These are phyloP conservation scores for Pleurotus cornucopiae DNA, from an alignment of 768 basidiomycete species.

Conservation along the genomic window DNA sequence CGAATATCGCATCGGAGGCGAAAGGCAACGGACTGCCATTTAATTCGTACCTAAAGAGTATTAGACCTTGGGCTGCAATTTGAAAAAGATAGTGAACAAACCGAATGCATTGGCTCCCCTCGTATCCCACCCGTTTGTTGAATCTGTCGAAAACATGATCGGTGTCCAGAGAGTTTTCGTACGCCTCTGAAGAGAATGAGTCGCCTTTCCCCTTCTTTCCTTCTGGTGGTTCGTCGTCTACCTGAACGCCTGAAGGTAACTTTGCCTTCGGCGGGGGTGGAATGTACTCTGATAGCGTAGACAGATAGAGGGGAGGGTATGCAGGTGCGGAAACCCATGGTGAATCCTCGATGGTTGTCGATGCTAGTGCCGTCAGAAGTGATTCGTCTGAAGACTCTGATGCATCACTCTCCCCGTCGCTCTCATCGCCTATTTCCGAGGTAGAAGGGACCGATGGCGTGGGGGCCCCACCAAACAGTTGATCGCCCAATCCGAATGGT, in stretches of 20 bases:
- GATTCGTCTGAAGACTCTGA: conserved; percentile 33
- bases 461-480: conserved; percentile 51
- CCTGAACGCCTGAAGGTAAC: conserved; percentile 35
- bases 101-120: conserved; percentile 87
- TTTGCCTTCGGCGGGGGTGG: conserved; percentile 51
- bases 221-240: conserved; percentile 29
- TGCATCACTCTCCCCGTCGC: conserved; percentile 29
- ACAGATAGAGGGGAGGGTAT: conserved; percentile 69
- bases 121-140: conserved; percentile 61
- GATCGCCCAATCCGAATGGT: conserved; percentile 57
- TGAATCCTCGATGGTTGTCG: conserved; percentile 51
- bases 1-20: conserved; percentile 70
- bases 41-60: conserved; percentile 72
- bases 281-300: conserved; percentile 70
- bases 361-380: conserved; percentile 55
- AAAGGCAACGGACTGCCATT: conserved; percentile 82
- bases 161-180: conserved; percentile 74
- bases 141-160: conserved; percentile 89
- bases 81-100: conserved; percentile 29
- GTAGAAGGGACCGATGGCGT: conserved; percentile 14
- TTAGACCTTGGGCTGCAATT: neutral
- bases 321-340: conserved; percentile 65
- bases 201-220: conserved; percentile 37
- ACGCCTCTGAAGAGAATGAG: conserved; percentile 66
- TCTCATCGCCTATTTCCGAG: conserved; percentile 19